phyloP scores from a whole-genome alignment of 2,329 filamentous ascomycete genomes.

The Aspergillus chevalieri region DNA sequence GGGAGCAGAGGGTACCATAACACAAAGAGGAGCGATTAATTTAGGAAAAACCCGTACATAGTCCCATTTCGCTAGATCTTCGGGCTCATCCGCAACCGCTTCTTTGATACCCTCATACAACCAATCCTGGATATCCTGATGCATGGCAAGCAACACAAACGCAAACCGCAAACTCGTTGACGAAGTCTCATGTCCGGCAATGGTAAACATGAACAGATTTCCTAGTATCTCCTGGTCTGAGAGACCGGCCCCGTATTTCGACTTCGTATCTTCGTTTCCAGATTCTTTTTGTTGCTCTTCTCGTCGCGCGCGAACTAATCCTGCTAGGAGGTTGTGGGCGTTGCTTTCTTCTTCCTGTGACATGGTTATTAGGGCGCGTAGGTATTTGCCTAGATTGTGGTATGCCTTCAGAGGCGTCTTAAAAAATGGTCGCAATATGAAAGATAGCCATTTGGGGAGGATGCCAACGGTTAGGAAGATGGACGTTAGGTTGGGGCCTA shows the following conservation, averaged over 20 bases:
- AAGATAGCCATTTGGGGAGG: slow-evolving; percentile 15
- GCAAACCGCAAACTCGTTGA: slow-evolving; percentile 42
- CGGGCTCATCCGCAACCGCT: slow-evolving; percentile 14
- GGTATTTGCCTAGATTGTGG: slow-evolving; percentile 14
- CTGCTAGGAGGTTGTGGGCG: slow-evolving; percentile 10
- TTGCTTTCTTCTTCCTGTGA: slow-evolving; percentile 19
- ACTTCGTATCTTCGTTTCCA: neutral
- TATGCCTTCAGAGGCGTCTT: slow-evolving; percentile 27
- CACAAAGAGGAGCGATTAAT: slow-evolving; percentile 21
- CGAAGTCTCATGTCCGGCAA: slow-evolving; percentile 50
- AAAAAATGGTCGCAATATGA: slow-evolving; percentile 18
- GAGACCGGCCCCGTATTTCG: slow-evolving; percentile 3
- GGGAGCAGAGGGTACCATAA: slow-evolving; percentile 14
- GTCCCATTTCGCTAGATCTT: slow-evolving; percentile 23
- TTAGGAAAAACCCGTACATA: slow-evolving; percentile 36
- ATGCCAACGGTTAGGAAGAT: slow-evolving; percentile 14
- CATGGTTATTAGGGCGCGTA: slow-evolving; percentile 9
- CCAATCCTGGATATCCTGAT: slow-evolving; percentile 44
- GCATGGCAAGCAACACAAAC: slow-evolving; percentile 39
- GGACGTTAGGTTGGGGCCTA: slow-evolving; percentile 9
- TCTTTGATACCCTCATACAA: slow-evolving; percentile 35
- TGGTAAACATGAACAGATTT: slow-evolving; percentile 45
- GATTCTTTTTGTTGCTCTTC: neutral
- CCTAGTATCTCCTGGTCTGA: slow-evolving; percentile 41
- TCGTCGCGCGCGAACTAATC: slow-evolving; percentile 7